Evolutionary conservation across 169 alveolate genomes (phyloP).

Genomic region (Babesia ovata): DNA sequence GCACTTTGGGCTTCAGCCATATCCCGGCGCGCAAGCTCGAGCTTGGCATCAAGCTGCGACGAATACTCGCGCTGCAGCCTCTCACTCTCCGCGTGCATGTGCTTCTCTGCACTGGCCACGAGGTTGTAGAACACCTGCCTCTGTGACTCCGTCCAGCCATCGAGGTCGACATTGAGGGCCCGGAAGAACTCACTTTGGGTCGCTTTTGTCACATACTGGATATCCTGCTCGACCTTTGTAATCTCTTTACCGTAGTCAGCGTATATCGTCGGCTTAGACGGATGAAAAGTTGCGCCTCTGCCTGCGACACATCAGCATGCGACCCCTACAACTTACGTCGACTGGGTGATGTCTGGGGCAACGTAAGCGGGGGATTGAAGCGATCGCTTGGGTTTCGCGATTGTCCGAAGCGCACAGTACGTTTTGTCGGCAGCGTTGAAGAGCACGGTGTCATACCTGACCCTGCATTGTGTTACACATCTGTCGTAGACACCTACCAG

Average conservation of each 20-base stretch:
- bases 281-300: not conserved
- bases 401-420: not conserved
- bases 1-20: constrained; percentile 42
- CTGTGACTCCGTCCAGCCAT: constrained; percentile 41
- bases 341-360: not conserved
- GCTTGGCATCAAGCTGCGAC: constrained; percentile 51
- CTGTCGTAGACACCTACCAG: not conserved
- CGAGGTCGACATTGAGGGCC: constrained; percentile 26
- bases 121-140: constrained; percentile 49
- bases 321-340: not conserved
- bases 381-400: not conserved
- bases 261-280: not conserved
- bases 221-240: constrained; percentile 6
- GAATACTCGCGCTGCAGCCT: constrained; percentile 58
- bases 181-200: constrained; percentile 20
- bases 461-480: not conserved
- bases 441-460: not conserved
- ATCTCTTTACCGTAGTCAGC: not conserved
- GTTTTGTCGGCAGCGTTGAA: not conserved
- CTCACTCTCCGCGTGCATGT: constrained; percentile 64
- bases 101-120: constrained; percentile 47
- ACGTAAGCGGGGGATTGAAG: constrained; percentile 15
- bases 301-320: not conserved
- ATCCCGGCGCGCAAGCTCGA: constrained; percentile 34
- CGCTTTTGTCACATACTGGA: constrained; percentile 27